A percentile compares a stretch with the other conserved stretches of the same genome.
These are phyloP conservation scores for Arthromyces matolae DNA, from an alignment of 768 basidiomycete species.

Conservation along the genomic window DNA sequence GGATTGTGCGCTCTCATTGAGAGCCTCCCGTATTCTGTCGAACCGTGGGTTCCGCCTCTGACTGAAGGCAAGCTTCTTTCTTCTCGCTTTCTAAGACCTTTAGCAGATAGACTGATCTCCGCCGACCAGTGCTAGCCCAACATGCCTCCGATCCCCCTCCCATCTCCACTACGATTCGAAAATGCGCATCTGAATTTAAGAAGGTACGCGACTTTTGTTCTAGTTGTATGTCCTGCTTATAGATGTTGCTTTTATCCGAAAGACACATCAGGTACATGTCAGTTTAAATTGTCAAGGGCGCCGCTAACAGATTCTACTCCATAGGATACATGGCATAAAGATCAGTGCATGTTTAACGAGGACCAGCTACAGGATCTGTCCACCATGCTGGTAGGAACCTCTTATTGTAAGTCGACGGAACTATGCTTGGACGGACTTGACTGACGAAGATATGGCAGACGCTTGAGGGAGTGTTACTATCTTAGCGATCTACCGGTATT, in stretches of 20 bases:
- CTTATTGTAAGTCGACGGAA: slow-evolving; percentile 59
- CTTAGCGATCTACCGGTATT: too few relatives aligned
- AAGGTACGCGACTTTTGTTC: slow-evolving; percentile 46
- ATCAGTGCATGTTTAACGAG: slow-evolving; percentile 83
- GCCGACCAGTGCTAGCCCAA: slow-evolving; percentile 57
- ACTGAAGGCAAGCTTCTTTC: slow-evolving; percentile 59
- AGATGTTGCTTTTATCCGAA: slow-evolving; percentile 6
- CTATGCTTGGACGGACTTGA: not conserved
- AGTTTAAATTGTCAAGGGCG: slow-evolving; percentile 7
- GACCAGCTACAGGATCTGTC: slow-evolving; percentile 86
- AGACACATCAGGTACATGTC: slow-evolving; percentile 61
- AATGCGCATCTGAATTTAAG: slow-evolving; percentile 82
- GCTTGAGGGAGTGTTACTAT: too few relatives aligned
- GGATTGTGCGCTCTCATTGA: slow-evolving; percentile 88
- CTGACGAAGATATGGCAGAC: not conserved
- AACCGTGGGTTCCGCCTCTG: slow-evolving; percentile 83
- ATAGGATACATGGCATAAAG: slow-evolving; percentile 90
- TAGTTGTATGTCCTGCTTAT: slow-evolving; percentile 14
- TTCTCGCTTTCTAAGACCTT: slow-evolving; percentile 6
- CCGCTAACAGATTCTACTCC: slow-evolving; percentile 13
- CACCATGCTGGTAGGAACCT: slow-evolving; percentile 86
- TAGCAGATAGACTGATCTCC: slow-evolving; percentile 12
- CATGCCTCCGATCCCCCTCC: slow-evolving; percentile 86
- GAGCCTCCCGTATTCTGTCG: slow-evolving; percentile 93
- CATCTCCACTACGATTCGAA: slow-evolving; percentile 85